Percentiles rank a stretch among this genome's conserved stretches.
Conservation (phyloP, 495 filamentous ascomycete genomes). For the Hypoxylon fuscum region DNA sequence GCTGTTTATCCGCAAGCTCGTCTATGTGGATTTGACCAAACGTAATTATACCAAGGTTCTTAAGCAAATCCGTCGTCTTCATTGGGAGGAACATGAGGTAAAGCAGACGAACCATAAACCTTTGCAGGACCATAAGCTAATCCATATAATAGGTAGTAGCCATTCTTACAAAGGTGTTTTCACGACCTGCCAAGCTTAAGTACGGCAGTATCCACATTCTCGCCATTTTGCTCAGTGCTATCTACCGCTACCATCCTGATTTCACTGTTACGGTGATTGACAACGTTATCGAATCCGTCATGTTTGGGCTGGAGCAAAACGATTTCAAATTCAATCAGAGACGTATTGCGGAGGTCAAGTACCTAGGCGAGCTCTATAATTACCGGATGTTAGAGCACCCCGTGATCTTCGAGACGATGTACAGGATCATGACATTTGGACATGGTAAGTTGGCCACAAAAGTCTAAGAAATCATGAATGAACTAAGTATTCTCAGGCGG, state of each 20-base stretch:
- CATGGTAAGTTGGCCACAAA: conserved; percentile 64
- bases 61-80: conserved; percentile 91
- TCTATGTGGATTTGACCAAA: conserved; percentile 93
- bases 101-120: not conserved
- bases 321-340: conserved; percentile 99
- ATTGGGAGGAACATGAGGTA: conserved; percentile 95
- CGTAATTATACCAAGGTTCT: conserved; percentile 91
- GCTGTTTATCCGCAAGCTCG: conserved; percentile 87
- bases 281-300: conserved; percentile 87
- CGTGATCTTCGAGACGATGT: conserved; percentile 94
- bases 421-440: conserved; percentile 91
- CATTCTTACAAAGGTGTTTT: conserved; percentile 89
- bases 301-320: conserved; percentile 88
- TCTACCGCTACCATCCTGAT: conserved; percentile 90
- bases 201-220: conserved; percentile 97
- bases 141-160: conserved; percentile 68
- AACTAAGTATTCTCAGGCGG: conserved; percentile 66
- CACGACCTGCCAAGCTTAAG: conserved; percentile 95
- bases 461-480: not conserved
- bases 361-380: conserved; percentile 96
- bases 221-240: conserved; percentile 85
- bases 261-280: conserved; percentile 91
- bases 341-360: conserved; percentile 94
- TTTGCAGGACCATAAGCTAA: conserved; percentile 2
- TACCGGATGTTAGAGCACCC: conserved; percentile 97